Conservation (phyloP, 2,329 filamentous ascomycete species). For the Phyllosticta paracitricarpa region DNA sequence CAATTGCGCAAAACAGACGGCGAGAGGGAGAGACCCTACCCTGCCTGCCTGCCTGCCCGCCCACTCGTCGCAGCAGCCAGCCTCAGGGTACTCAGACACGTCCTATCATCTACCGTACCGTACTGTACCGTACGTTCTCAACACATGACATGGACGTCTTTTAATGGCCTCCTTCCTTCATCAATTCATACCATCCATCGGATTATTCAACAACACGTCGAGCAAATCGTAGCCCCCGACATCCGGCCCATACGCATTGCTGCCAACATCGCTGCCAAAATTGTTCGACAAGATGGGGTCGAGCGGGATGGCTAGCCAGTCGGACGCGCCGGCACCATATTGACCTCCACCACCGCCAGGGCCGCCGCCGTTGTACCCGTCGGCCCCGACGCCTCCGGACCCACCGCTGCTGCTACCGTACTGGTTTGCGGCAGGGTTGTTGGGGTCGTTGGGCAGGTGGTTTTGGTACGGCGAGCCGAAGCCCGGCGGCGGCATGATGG, state of each 20-base stretch:
- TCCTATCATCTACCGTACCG: too few relatives aligned
- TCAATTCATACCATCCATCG: background rate
- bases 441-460: background rate
- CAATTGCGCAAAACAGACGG: too few relatives aligned
- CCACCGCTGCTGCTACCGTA: conserved; percentile 11
- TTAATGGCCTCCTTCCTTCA: too few relatives aligned
- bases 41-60: too few relatives aligned
- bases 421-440: conserved; percentile 13
- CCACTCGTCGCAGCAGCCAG: too few relatives aligned
- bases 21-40: too few relatives aligned
- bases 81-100: too few relatives aligned
- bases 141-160: too few relatives aligned
- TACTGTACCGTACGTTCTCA: too few relatives aligned
- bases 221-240: conserved; percentile 46
- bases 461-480: conserved; percentile 2
- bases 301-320: conserved; percentile 53
- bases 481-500: conserved; percentile 39
- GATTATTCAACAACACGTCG: conserved; percentile 33
- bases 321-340: conserved; percentile 27
- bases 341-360: conserved; percentile 13
- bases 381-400: conserved; percentile 4
- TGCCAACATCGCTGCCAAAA: conserved; percentile 47
- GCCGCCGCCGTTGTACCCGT: conserved; percentile 5
- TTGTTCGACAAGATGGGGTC: conserved; percentile 50
- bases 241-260: conserved; percentile 52